Evolutionary conservation across 495 filamentous ascomycete species (phyloP).

Genomic region (Penicillium desertorum): DNA sequence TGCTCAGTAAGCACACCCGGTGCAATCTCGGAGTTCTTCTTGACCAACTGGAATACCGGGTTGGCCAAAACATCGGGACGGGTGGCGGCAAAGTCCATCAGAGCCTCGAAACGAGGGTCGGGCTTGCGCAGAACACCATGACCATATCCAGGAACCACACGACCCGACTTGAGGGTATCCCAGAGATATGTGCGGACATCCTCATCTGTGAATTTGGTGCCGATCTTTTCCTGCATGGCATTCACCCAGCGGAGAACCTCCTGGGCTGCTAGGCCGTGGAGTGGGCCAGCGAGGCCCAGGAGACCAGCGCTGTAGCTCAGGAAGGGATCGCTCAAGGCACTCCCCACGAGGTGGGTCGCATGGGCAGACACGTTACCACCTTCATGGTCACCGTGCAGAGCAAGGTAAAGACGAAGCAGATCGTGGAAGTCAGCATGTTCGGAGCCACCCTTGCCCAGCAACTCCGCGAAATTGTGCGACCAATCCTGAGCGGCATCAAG

Average conservation of each 20-base stretch:
- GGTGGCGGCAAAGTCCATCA: slow-evolving; percentile 90
- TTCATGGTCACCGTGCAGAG: slow-evolving; percentile 96
- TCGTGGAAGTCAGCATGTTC: slow-evolving; percentile 94
- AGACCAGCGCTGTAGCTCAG: slow-evolving; percentile 94
- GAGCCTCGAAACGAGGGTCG: slow-evolving; percentile 90
- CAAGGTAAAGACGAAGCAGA: slow-evolving; percentile 86
- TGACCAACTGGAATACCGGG: slow-evolving; percentile 90
- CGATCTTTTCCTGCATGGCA: slow-evolving; percentile 88
- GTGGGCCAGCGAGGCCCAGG: slow-evolving; percentile 88
- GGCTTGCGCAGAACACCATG: slow-evolving; percentile 97
- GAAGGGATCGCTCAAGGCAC: slow-evolving; percentile 91
- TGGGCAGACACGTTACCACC: slow-evolving; percentile 97
- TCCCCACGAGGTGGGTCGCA: slow-evolving; percentile 96
- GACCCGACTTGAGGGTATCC: slow-evolving; percentile 87
- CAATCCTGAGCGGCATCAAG: slow-evolving; percentile 74
- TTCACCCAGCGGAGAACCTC: slow-evolving; percentile 96
- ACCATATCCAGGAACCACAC: slow-evolving; percentile 95
- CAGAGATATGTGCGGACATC: slow-evolving; percentile 88
- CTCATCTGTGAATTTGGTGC: slow-evolving; percentile 69
- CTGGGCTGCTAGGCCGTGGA: slow-evolving; percentile 95
- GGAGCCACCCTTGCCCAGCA: slow-evolving; percentile 86
- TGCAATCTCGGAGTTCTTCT: slow-evolving; percentile 77
- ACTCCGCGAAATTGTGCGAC: slow-evolving; percentile 96
- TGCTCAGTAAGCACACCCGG: slow-evolving; percentile 87
- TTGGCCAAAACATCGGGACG: slow-evolving; percentile 81